phyloP scores from a whole-genome alignment of 345 rosid species.

The Theobroma cacao region DNA sequence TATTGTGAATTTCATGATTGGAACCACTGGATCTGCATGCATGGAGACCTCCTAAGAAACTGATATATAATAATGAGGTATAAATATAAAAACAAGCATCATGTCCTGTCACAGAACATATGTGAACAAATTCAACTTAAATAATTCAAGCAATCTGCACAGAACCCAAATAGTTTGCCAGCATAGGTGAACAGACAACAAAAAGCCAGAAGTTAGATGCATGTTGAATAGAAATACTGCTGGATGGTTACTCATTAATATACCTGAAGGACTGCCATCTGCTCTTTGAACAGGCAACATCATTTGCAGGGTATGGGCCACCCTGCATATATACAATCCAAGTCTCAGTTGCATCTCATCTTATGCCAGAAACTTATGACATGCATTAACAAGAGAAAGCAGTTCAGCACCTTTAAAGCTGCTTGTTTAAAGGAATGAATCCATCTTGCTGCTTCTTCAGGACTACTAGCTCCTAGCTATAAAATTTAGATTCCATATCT shows the following conservation, averaged over 20 bases:
- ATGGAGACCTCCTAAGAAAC: slow-evolving; percentile 13
- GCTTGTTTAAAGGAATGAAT: slow-evolving; percentile 77
- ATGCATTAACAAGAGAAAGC: slow-evolving; percentile 7
- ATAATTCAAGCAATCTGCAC: slow-evolving; percentile 1
- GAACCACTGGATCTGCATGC: slow-evolving; percentile 60
- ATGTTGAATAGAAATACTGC: background rate
- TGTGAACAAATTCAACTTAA: slow-evolving; percentile 7
- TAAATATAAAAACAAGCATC: slow-evolving; percentile 4
- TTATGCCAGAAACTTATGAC: background rate
- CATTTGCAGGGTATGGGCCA: slow-evolving; percentile 43
- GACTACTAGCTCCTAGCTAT: slow-evolving; percentile 92
- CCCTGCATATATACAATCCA: slow-evolving; percentile 45
- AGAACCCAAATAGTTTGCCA: background rate
- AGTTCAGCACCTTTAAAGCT: slow-evolving; percentile 61
- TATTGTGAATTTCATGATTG: slow-evolving; percentile 37
- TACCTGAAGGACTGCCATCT: slow-evolving; percentile 77
- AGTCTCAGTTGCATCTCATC: slow-evolving; percentile 17
- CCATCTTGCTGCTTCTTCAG: slow-evolving; percentile 97
- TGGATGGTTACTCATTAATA: background rate
- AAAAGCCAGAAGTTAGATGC: background rate
- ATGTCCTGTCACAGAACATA: background rate
- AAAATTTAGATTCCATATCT: slow-evolving; percentile 25
- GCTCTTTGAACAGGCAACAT: slow-evolving; percentile 50
- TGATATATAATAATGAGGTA: slow-evolving; percentile 8
- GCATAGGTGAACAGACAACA: background rate